Base-by-base conservation (phyloP, 495 filamentous ascomycete genomes). In the Penicillium simplicissimum region DNA sequence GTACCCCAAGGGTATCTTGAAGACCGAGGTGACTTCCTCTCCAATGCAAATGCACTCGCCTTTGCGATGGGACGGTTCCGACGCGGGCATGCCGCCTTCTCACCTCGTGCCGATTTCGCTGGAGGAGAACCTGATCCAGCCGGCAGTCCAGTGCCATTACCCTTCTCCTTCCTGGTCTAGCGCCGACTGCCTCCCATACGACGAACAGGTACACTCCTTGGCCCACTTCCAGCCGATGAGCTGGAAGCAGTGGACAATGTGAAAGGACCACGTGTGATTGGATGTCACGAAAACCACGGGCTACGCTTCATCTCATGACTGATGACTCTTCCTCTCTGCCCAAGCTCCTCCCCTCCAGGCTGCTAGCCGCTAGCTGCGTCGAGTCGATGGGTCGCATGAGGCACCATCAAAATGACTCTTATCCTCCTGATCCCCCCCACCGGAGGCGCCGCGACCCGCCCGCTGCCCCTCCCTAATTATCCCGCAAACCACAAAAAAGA, bases 111-210 rank as follows among this genome's bases (percentile, higher is more conserved):
- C 76, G 15, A 68, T 79, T 21, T 73, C 76, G 14, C 57, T 80
- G 13, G 68, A 69, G 37, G 73, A 76, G 51, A 72, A 54, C 55
- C 59, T 80, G 38, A 71, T 77, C 49, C 74, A 77, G 37, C 72
- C 75, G 69, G 58, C 67, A 31, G 68, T 76, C n/a, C 76, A 73
- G 19, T 80, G 72, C 62, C 72, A 74, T 48, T 78, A 79, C 60
- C 78, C 75, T 37, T 76, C 73, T 60, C 72, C 75, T 15, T 71
- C 72, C 3, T 82, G 79, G 79, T 71, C 72, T 43, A 70, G 65
- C 57, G 59, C 71, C 35, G 75, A 76, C 64, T 71, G 66, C 58
- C 62, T 76, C 9, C 68, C 70, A 23, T 82, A 81, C 65, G 74
- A 77, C 19, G 77, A 79, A 55, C 69, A 71, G 34, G 63, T 70